These are phyloP conservation scores for Mycena galericulata DNA, from an alignment of 768 basidiomycete genomes.

Conservation along the genomic window DNA sequence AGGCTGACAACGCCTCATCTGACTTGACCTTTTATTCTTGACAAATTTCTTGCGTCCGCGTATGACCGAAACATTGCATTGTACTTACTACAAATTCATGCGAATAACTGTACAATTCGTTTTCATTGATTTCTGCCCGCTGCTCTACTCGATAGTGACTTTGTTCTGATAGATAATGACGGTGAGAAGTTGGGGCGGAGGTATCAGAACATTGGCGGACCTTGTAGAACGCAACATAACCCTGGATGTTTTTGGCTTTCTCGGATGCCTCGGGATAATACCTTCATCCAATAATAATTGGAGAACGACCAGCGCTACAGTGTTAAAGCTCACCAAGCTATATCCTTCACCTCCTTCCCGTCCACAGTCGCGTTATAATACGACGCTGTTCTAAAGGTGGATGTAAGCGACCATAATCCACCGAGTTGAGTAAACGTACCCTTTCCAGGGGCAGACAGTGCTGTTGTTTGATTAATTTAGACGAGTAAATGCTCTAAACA, in stretches of 20 bases:
- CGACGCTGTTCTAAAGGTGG: constrained; percentile 61
- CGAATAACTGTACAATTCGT: constrained; percentile 26
- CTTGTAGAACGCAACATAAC: constrained; percentile 85
- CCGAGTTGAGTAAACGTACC: constrained; percentile 52
- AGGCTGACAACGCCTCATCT: no score
- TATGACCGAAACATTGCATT: not conserved
- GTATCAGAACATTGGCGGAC: constrained; percentile 43
- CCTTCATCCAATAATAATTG: constrained; percentile 51
- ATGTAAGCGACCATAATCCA: not conserved
- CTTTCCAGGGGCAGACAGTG: constrained; percentile 78
- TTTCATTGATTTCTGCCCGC: not conserved
- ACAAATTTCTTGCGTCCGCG: not conserved
- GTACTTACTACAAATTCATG: not conserved
- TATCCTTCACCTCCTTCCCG: constrained; percentile 63
- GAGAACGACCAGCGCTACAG: no score
- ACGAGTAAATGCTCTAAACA: not conserved
- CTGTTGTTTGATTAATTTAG: constrained; percentile 43
- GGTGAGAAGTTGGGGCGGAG: not conserved
- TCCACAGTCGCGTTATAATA: constrained; percentile 72
- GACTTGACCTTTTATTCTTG: constrained; percentile 3
- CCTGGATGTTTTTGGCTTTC: constrained; percentile 71
- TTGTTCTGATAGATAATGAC: constrained; percentile 48
- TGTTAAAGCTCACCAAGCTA: constrained; percentile 67
- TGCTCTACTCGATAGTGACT: constrained; percentile 46
- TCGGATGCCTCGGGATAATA: constrained; percentile 71